phyloP scores from a whole-genome alignment of 2,329 filamentous ascomycete species.

The Byssochlamys sp. region DNA sequence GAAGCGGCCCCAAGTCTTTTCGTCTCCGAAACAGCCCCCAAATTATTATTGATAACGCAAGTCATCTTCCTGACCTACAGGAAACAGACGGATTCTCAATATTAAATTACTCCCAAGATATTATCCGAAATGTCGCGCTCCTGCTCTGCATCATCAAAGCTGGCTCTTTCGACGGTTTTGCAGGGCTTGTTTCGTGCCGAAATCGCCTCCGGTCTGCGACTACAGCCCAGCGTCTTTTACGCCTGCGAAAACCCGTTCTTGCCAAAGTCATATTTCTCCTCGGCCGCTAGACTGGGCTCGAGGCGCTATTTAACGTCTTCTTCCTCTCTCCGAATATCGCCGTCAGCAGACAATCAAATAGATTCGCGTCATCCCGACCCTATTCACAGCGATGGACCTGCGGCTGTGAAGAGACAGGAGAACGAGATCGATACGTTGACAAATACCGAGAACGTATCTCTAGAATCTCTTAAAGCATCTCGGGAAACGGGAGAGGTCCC shows the following conservation, averaged over 20 bases:
- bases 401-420: background rate
- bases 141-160: slow-evolving; percentile 16
- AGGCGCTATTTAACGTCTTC: background rate
- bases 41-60: background rate
- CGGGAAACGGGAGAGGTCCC: background rate
- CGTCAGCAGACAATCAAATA: background rate
- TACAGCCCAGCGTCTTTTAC: background rate
- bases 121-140: slow-evolving; percentile 11
- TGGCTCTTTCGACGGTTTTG: slow-evolving; percentile 17
- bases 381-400: background rate
- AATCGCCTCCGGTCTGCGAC: slow-evolving; percentile 6
- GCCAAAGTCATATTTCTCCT: background rate
- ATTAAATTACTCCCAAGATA: background rate
- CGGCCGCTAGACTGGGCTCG: background rate
- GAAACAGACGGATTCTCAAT: background rate
- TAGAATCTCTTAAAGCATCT: background rate
- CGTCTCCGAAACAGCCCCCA: background rate
- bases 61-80: background rate
- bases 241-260: background rate
- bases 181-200: slow-evolving; percentile 17
- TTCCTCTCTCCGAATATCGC: background rate
- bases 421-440: background rate
- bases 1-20: background rate
- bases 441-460: background rate
- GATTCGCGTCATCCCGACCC: background rate